Percentiles rank a stretch among this genome's conserved stretches.
Conservation (phyloP, 202 grass and related monocot species). For the Cymbopogon flexuosus region DNA sequence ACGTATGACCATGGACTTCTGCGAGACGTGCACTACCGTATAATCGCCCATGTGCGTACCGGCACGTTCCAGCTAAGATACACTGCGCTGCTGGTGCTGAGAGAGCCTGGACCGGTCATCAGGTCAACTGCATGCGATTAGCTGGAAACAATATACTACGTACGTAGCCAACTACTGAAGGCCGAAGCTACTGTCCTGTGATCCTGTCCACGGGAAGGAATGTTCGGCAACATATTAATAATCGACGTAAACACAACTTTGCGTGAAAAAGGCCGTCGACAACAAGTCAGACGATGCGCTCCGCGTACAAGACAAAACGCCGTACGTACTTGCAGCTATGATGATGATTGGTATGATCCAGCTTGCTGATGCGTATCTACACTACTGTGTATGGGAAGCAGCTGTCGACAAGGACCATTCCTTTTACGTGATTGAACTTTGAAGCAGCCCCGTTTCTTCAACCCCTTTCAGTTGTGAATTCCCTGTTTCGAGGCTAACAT, state of each 20-base stretch:
- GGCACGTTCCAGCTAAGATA: slow-evolving; percentile 15
- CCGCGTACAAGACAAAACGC: slow-evolving; percentile 7
- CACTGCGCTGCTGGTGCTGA: background rate
- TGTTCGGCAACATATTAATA: slow-evolving; percentile 31
- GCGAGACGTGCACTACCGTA: slow-evolving; percentile 19
- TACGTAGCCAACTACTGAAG: background rate
- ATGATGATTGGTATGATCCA: background rate
- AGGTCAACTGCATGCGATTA: slow-evolving; percentile 34
- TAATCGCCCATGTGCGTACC: slow-evolving; percentile 36
- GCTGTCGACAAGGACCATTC: background rate
- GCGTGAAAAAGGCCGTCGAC: background rate
- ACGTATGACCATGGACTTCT: slow-evolving; percentile 18
- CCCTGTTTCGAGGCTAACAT: too few relatives aligned
- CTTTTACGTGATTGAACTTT: too few relatives aligned
- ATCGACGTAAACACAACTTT: background rate
- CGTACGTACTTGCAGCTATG: background rate
- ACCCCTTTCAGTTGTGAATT: too few relatives aligned
- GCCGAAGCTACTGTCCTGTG: background rate
- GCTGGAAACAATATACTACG: slow-evolving; percentile 36
- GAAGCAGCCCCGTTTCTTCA: too few relatives aligned
- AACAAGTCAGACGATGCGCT: background rate
- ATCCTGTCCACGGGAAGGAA: slow-evolving; percentile 10
- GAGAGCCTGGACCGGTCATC: background rate
- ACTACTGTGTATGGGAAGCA: background rate
- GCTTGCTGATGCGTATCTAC: background rate